Percentiles rank a stretch among this genome's conserved stretches.
Conservation (phyloP, 352 stramenopile species). For the Globisporangium spiculum region DNA sequence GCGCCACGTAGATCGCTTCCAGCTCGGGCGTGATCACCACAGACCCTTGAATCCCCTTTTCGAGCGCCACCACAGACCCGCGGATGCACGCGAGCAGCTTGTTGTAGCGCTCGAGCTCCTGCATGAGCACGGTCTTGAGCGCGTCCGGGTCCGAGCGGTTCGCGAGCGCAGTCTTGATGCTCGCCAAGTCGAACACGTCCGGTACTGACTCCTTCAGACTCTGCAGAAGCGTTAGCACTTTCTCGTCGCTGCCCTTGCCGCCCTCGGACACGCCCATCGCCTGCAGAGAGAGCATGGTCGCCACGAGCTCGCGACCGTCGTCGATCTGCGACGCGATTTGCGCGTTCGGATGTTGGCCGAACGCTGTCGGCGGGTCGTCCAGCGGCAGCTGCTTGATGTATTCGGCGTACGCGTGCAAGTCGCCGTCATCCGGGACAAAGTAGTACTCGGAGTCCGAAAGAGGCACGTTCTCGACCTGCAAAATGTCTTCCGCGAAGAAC, state of each 20-base stretch:
- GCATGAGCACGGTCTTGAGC: slow-evolving; percentile 93
- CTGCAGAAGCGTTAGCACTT: slow-evolving; percentile 80
- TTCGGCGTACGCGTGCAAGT: slow-evolving; percentile 85
- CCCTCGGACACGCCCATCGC: slow-evolving; percentile 79
- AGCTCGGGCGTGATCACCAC: slow-evolving; percentile 95
- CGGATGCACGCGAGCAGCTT: slow-evolving; percentile 82
- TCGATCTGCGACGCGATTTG: slow-evolving; percentile 95
- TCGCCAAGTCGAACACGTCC: slow-evolving; percentile 85
- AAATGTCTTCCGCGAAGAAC: slow-evolving; percentile 91
- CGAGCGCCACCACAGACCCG: slow-evolving; percentile 75
- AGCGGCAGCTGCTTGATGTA: slow-evolving; percentile 91
- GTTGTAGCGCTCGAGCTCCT: slow-evolving; percentile 95
- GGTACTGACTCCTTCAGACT: slow-evolving; percentile 88
- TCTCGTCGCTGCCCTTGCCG: slow-evolving; percentile 86
- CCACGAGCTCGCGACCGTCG: slow-evolving; percentile 87
- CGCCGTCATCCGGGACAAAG: slow-evolving; percentile 91
- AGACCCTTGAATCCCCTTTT: slow-evolving; percentile 91
- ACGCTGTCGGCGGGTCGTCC: slow-evolving; percentile 88
- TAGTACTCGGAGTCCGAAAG: slow-evolving; percentile 92
- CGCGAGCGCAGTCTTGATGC: slow-evolving; percentile 67
- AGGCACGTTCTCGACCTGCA: slow-evolving; percentile 81
- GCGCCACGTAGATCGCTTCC: slow-evolving; percentile 90
- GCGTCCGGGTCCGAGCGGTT: slow-evolving; percentile 85
- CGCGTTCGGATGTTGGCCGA: slow-evolving; percentile 95
- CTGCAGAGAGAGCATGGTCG: slow-evolving; percentile 90